A percentile compares a stretch with the other conserved stretches of the same genome.
Evolutionary conservation across 2,329 filamentous ascomycete species (phyloP).

Genomic region (Neopestalotiopsis clavispora): DNA sequence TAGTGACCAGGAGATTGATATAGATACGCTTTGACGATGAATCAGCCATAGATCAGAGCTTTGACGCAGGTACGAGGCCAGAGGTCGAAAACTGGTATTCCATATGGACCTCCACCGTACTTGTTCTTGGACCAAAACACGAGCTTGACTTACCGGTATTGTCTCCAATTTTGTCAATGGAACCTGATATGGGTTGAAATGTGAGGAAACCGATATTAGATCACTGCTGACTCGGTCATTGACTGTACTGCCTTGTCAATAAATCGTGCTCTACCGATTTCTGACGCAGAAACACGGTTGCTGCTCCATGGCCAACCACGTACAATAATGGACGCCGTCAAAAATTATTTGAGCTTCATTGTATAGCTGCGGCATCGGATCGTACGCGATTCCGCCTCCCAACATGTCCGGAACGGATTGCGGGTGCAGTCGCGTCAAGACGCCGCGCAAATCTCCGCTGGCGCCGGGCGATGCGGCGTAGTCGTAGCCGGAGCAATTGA

Average conservation of each 20-base stretch:
- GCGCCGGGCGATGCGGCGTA: background rate
- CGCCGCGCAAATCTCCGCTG: conserved; percentile 6
- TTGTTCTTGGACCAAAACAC: background rate
- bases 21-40: conserved; percentile 19
- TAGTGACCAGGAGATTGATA: conserved; percentile 21
- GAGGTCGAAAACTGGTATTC: background rate
- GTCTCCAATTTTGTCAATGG: conserved; percentile 17
- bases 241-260: conserved; percentile 12
- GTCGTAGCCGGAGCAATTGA: conserved; percentile 16
- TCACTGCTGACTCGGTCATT: conserved; percentile 22
- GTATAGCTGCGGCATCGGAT: conserved; percentile 20
- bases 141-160: conserved; percentile 15
- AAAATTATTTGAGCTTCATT: conserved; percentile 24
- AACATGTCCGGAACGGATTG: conserved; percentile 18
- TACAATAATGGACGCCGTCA: conserved; percentile 23
- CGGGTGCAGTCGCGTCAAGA: conserved; percentile 16
- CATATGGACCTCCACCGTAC: background rate
- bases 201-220: conserved; percentile 21
- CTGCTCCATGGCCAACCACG: background rate
- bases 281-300: background rate
- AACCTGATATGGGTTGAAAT: conserved; percentile 24
- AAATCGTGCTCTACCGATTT: background rate
- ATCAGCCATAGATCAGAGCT: background rate
- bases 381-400: conserved; percentile 9
- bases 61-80: background rate